Evolutionary conservation across 1,284 basidiomycete species (phyloP).

Genomic region (Ustilago cynodontis): DNA sequence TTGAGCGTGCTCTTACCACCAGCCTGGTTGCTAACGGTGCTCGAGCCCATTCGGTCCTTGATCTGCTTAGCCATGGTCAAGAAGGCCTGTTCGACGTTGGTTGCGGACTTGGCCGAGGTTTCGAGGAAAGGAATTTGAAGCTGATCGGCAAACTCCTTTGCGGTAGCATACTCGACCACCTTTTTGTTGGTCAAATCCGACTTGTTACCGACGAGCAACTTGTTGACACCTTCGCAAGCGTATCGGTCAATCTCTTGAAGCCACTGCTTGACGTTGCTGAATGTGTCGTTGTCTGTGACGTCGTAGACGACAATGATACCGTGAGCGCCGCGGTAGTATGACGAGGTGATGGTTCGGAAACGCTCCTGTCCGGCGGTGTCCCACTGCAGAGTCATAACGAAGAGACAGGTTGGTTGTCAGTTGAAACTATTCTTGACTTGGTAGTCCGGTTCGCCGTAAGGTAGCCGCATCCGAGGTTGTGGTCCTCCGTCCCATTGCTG

Average conservation of each 20-base stretch:
- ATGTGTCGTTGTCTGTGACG: constrained; percentile 91
- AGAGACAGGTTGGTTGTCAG: constrained; percentile 3
- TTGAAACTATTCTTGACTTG: background rate
- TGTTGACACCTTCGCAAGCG: constrained; percentile 98
- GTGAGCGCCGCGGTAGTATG: constrained; percentile 92
- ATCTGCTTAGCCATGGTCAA: constrained; percentile 72
- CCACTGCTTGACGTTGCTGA: constrained; percentile 99
- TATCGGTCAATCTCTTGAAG: constrained; percentile 99
- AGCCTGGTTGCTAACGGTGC: constrained; percentile 64
- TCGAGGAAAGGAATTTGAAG: constrained; percentile 71
- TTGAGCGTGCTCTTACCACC: constrained; percentile 68
- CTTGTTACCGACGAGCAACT: constrained; percentile 97
- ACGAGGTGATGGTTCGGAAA: constrained; percentile 86
- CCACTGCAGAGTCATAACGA: constrained; percentile 69
- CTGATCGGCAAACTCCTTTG: constrained; percentile 78
- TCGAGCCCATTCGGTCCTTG: constrained; percentile 70
- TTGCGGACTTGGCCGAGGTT: constrained; percentile 72
- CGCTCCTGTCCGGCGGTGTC: constrained; percentile 70
- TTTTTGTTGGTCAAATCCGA: constrained; percentile 97
- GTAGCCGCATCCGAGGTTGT: too few relatives aligned
- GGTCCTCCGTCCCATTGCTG: too few relatives aligned
- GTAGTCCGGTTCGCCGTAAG: too few relatives aligned
- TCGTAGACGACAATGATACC: constrained; percentile 99
- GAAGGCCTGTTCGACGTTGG: constrained; percentile 73
- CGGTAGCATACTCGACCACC: constrained; percentile 96